These are phyloP conservation scores for Nemania serpens DNA, from an alignment of 2,329 filamentous ascomycete species.

Conservation along the genomic window DNA sequence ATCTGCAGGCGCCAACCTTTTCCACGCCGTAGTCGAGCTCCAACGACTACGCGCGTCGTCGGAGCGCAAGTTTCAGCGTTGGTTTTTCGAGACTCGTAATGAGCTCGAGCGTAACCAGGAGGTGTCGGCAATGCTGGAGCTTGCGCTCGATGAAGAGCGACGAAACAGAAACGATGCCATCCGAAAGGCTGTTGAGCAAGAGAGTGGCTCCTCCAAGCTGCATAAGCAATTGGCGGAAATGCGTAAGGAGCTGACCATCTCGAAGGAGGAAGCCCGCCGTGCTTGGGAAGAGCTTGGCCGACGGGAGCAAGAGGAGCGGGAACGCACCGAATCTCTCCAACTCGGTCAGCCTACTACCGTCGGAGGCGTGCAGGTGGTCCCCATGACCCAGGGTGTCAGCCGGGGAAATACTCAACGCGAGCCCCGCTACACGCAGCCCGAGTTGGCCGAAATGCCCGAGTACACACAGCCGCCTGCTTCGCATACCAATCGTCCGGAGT, in stretches of 20 bases:
- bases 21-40: constrained; percentile 95
- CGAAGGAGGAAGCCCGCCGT: constrained; percentile 91
- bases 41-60: constrained; percentile 93
- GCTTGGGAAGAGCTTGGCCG: constrained; percentile 97
- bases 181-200: constrained; percentile 66
- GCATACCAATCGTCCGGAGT: constrained; percentile 43
- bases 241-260: constrained; percentile 90
- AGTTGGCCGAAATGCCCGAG: constrained; percentile 39
- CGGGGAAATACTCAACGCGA: constrained; percentile 55
- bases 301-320: constrained; percentile 89
- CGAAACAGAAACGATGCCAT: constrained; percentile 70
- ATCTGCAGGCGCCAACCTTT: constrained; percentile 93
- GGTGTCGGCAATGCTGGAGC: constrained; percentile 78
- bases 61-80: constrained; percentile 96
- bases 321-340: constrained; percentile 82
- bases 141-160: constrained; percentile 74
- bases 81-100: constrained; percentile 93
- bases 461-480: constrained; percentile 38
- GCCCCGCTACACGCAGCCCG: constrained; percentile 39
- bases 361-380: constrained; percentile 92
- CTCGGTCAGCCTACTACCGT: constrained; percentile 87
- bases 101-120: constrained; percentile 88
- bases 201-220: constrained; percentile 69
- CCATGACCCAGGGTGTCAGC: constrained; percentile 77
- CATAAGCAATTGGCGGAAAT: constrained; percentile 86